phyloP scores from a whole-genome alignment of 257 asterid genomes.

The Solanum bulbocastanum region DNA sequence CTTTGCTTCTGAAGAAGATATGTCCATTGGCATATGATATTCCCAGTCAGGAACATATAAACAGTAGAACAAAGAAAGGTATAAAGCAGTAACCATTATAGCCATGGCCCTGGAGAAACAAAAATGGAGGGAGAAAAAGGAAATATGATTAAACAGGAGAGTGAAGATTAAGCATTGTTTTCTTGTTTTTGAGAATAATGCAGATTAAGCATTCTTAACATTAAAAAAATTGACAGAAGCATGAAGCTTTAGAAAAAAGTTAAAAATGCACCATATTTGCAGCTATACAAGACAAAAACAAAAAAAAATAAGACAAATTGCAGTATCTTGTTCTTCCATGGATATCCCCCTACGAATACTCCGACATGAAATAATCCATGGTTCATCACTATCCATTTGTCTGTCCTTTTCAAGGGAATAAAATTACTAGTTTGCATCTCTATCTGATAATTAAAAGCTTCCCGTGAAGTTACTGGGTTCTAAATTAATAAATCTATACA shows the following conservation, averaged over 20 bases:
- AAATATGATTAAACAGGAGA: not conserved
- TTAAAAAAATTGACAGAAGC: not conserved
- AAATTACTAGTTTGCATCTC: not conserved
- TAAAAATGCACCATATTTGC: not conserved
- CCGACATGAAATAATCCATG: not conserved
- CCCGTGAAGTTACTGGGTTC: not conserved
- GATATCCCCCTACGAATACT: not conserved
- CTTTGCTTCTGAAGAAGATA: constrained; percentile 19
- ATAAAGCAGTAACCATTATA: constrained; percentile 27
- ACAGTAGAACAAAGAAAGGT: constrained; percentile 41
- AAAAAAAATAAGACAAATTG: not conserved
- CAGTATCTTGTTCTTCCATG: not conserved
- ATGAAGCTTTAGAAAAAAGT: not conserved
- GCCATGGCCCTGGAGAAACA: constrained; percentile 30
- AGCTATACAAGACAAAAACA: not conserved
- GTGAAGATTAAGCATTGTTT: not conserved
- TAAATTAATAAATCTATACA: not conserved
- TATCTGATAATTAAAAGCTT: not conserved
- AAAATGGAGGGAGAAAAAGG: not conserved
- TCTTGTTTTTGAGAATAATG: not conserved
- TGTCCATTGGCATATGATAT: constrained; percentile 28
- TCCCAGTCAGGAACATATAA: constrained; percentile 55
- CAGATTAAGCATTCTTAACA: not conserved
- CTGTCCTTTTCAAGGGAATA: not conserved
- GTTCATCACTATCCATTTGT: not conserved